Evolutionary conservation across 768 basidiomycete species (phyloP).

Genomic region (Suillus clintonianus): DNA sequence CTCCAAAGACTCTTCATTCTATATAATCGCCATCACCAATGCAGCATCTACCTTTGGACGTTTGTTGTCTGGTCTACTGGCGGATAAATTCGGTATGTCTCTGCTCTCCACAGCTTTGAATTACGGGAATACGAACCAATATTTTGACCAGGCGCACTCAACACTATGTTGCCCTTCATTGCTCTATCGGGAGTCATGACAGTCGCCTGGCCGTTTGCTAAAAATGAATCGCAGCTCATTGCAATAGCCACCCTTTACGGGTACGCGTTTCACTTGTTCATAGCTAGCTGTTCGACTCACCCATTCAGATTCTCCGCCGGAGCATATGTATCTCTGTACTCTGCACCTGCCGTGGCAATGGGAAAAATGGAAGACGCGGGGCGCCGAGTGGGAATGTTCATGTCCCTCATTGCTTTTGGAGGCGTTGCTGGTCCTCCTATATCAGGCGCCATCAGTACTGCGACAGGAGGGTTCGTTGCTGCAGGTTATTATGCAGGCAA

Average conservation of each 20-base stretch:
- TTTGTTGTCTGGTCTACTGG: slow-evolving; percentile 50
- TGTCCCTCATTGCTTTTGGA: slow-evolving; percentile 61
- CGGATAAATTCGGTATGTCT: slow-evolving; percentile 51
- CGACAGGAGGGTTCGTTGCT: slow-evolving; percentile 46
- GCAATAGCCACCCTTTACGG: slow-evolving; percentile 65
- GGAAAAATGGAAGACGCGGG: slow-evolving; percentile 65
- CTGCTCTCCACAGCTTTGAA: background rate
- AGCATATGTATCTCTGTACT: slow-evolving; percentile 56
- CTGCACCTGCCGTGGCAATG: slow-evolving; percentile 60
- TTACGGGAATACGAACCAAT: background rate
- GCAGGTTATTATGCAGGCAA: slow-evolving; percentile 44
- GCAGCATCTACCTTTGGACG: slow-evolving; percentile 58
- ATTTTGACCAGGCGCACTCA: slow-evolving; percentile 55
- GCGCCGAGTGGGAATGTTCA: slow-evolving; percentile 62
- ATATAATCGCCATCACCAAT: slow-evolving; percentile 70
- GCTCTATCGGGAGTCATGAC: slow-evolving; percentile 57
- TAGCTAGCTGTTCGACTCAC: background rate
- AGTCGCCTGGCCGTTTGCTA: slow-evolving; percentile 70
- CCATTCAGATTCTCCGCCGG: slow-evolving; percentile 57
- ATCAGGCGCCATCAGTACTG: slow-evolving; percentile 63
- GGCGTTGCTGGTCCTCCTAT: slow-evolving; percentile 72
- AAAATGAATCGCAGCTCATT: slow-evolving; percentile 45
- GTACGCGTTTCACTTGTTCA: slow-evolving; percentile 35
- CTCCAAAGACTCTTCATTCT: slow-evolving; percentile 54
- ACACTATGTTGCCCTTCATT: slow-evolving; percentile 67